Base-by-base conservation (phyloP, 179 eudicot genomes). In the Actinidia arguta region DNA sequence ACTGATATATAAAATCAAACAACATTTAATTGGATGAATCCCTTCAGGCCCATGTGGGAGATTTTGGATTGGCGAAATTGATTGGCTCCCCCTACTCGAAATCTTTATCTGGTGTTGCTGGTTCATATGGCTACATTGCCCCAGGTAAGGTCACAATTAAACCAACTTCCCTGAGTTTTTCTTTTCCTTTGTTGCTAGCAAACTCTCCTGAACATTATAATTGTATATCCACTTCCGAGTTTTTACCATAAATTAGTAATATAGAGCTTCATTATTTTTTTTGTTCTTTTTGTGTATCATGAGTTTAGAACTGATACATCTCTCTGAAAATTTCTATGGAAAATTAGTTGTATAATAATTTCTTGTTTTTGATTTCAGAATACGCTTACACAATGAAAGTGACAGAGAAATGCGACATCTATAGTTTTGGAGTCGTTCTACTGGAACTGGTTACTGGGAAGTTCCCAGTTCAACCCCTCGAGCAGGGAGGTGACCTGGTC, bases 61-160 rank as follows among this genome's bases (percentile, higher is more conserved):
- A 90, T 81, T 90, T 90, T 73, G 93, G 93, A 27, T 83, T 90
- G 87, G 93, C 93, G 7, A 91, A 91, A 85, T 63, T 91, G 69
- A 88, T 91, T 20, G 94, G 90, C 75, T 80, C 87, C 69, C 85
- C 94, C 2, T 70, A 83, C 36, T 90, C 92, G 10, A 87, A 81
- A 82, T 91, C 92, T 78, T 87, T 88, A 90, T 88, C 94, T 62
- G 89, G 89, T 73, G 90, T 91, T 75, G 94, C 94, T 67, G 94
- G 94, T 75, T 91, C 92, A 17, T 91, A 90, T 73, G 94, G 94
- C 85, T 91, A 91, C 86, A 91, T 91, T 76, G 92, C 94, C 70
- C 94, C 94, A 55, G 94, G 94, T 91, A 85, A 85, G 68, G n/a
- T 39, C 12, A 69, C 20, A 12, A 8, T 70, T 68, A 27, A 44